Conservation (phyloP, 2,329 filamentous ascomycete genomes). For the Hypoxylon sp. region DNA sequence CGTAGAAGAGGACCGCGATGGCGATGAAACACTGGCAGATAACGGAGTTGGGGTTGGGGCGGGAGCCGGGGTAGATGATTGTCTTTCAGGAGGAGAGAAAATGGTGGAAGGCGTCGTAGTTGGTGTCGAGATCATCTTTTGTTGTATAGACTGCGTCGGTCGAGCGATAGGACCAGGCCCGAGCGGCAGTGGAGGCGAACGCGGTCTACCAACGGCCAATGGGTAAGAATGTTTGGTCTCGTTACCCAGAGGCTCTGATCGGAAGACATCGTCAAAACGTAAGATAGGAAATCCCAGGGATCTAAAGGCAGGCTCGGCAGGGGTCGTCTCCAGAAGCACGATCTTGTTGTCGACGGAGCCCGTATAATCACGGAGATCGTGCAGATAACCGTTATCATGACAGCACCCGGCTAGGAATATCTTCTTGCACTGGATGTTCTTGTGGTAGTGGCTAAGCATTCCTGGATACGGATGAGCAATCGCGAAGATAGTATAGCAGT, state of each 20-base stretch:
- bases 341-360: constrained; percentile 45
- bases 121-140: constrained; percentile 12
- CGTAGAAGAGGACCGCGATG: constrained; percentile 28
- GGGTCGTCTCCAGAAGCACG: constrained; percentile 51
- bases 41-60: constrained; percentile 21
- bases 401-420: constrained; percentile 52
- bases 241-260: constrained; percentile 48
- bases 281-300: constrained; percentile 50
- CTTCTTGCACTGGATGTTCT: constrained; percentile 51
- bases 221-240: constrained; percentile 46
- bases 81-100: constrained; percentile 32
- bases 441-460: constrained; percentile 52
- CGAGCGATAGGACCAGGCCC: constrained; percentile 44
- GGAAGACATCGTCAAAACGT: constrained; percentile 51
- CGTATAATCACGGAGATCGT: constrained; percentile 51
- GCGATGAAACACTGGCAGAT: constrained; percentile 28
- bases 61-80: constrained; percentile 23
- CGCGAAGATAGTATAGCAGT: not conserved
- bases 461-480: constrained; percentile 42
- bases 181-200: constrained; percentile 38
- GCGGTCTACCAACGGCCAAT: constrained; percentile 37
- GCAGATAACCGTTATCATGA: constrained; percentile 53
- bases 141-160: constrained; percentile 37
- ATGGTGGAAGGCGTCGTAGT: constrained; percentile 21
- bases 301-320: constrained; percentile 50